Conservation (phyloP, 805 yeast genomes). For the Zygosaccharomyces siamensis region DNA sequence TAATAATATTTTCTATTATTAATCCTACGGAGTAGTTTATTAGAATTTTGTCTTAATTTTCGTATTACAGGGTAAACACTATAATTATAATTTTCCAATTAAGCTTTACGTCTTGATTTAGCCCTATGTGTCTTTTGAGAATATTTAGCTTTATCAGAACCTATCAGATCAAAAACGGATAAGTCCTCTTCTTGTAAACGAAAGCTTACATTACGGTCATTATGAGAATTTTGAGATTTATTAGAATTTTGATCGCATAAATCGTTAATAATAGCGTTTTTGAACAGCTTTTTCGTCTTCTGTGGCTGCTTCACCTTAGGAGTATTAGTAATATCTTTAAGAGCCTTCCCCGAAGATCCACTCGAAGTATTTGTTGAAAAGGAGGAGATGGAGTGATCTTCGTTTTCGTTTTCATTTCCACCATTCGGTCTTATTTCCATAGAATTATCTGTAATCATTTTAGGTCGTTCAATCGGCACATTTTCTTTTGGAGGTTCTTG, state of each 20-base stretch:
- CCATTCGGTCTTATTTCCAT: background rate
- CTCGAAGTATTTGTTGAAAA: background rate
- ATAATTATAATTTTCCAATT: conserved; percentile 1
- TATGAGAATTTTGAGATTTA: background rate
- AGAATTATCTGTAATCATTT: background rate
- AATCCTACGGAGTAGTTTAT: background rate
- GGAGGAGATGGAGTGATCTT: background rate
- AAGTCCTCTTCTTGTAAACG: conserved; percentile 34
- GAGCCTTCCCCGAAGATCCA: background rate
- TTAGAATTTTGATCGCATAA: conserved; percentile 21
- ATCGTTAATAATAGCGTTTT: conserved; percentile 32
- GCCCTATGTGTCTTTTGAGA: conserved; percentile 27
- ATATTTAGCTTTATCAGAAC: conserved; percentile 22
- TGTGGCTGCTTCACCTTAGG: conserved; percentile 10
- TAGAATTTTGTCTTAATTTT: background rate
- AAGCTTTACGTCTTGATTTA: conserved; percentile 10
- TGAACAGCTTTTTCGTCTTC: conserved; percentile 26
- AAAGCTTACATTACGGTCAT: conserved; percentile 18
- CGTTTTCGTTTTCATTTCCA: background rate
- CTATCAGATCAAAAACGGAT: conserved; percentile 41
- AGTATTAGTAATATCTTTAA: conserved; percentile 21
- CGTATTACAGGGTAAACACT: background rate
- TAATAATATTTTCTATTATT: background rate
- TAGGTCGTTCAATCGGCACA: background rate
- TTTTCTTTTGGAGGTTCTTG: background rate